phyloP scores from a whole-genome alignment of 163 green algal species.

The Chlamydomonas reinhardtii region DNA sequence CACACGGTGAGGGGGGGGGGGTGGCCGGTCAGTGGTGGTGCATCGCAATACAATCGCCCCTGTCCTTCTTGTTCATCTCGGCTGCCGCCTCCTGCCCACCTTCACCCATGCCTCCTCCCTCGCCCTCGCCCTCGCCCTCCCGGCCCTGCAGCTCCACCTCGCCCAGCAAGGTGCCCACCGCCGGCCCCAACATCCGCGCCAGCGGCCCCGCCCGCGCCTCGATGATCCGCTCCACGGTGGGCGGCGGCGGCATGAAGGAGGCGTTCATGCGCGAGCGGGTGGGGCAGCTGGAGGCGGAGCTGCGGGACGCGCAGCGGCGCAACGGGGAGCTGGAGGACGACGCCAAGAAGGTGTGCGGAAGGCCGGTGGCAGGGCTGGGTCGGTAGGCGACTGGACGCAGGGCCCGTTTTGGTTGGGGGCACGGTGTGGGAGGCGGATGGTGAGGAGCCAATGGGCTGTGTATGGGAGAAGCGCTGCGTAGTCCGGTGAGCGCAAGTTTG shows the following conservation, averaged over 20 bases:
- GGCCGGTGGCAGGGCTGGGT: too few species aligned
- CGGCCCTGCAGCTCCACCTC: constrained; percentile 36
- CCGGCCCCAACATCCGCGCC: neutral
- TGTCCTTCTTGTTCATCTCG: too few species aligned
- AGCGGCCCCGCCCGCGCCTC: neutral
- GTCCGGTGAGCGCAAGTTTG: too few species aligned
- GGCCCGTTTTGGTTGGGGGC: too few species aligned
- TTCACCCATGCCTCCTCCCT: too few species aligned
- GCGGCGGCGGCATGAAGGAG: constrained; percentile 60
- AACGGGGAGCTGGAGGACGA: constrained; percentile 46
- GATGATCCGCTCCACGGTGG: neutral
- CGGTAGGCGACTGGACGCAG: too few species aligned
- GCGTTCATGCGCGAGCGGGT: constrained; percentile 63
- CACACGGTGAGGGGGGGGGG: neutral
- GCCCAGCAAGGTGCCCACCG: constrained; percentile 10
- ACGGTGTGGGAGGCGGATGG: too few species aligned
- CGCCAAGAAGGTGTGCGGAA: constrained; percentile 45
- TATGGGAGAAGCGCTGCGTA: too few species aligned
- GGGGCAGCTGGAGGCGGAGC: constrained; percentile 50
- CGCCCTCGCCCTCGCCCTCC: neutral
- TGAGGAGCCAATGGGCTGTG: too few species aligned
- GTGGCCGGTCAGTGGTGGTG: too few species aligned
- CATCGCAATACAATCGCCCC: too few species aligned
- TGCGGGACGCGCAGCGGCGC: constrained; percentile 38
- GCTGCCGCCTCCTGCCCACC: too few species aligned